Conservation (phyloP, 768 basidiomycete species). For the Fibroporia radiculosa region DNA sequence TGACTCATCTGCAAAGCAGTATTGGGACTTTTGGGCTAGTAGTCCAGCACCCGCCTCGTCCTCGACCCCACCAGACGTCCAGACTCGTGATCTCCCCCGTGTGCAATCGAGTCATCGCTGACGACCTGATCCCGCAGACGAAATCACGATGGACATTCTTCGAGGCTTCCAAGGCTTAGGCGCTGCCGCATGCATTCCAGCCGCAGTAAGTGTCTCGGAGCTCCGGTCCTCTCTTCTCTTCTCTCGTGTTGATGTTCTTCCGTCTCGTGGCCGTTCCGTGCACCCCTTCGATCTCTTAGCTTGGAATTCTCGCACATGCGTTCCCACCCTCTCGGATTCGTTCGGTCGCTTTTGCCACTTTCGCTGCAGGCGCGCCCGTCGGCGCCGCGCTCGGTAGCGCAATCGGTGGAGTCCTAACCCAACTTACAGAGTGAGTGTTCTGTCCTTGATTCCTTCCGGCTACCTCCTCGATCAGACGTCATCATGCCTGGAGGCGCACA, state of each 20-base stretch:
- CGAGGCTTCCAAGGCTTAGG: slow-evolving; percentile 80
- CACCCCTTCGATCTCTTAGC: too few relatives aligned
- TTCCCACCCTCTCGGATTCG: slow-evolving; percentile 66
- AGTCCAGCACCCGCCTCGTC: too few relatives aligned
- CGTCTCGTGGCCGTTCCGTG: too few relatives aligned
- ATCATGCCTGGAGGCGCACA: slow-evolving; percentile 4
- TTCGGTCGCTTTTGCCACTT: slow-evolving; percentile 74
- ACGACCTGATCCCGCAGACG: slow-evolving; percentile 29
- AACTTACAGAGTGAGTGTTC: slow-evolving; percentile 33
- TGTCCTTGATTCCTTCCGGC: not conserved
- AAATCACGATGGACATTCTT: slow-evolving; percentile 56
- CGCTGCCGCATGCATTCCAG: slow-evolving; percentile 66
- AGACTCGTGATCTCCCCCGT: too few relatives aligned
- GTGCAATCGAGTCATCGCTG: too few relatives aligned
- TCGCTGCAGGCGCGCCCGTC: slow-evolving; percentile 78
- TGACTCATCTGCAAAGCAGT: too few relatives aligned
- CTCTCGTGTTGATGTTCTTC: not conserved
- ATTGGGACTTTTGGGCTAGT: too few relatives aligned
- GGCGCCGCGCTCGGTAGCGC: slow-evolving; percentile 67
- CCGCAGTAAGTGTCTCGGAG: slow-evolving; percentile 62
- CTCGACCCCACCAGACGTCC: too few relatives aligned
- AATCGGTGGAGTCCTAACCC: slow-evolving; percentile 66
- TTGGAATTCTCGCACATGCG: slow-evolving; percentile 75
- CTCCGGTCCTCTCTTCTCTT: not conserved
- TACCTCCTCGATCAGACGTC: not conserved